A percentile compares a stretch with the other conserved stretches of the same genome.
phyloP scores from a whole-genome alignment of 2,329 filamentous ascomycete genomes.

The Trichoderma oligosporum region DNA sequence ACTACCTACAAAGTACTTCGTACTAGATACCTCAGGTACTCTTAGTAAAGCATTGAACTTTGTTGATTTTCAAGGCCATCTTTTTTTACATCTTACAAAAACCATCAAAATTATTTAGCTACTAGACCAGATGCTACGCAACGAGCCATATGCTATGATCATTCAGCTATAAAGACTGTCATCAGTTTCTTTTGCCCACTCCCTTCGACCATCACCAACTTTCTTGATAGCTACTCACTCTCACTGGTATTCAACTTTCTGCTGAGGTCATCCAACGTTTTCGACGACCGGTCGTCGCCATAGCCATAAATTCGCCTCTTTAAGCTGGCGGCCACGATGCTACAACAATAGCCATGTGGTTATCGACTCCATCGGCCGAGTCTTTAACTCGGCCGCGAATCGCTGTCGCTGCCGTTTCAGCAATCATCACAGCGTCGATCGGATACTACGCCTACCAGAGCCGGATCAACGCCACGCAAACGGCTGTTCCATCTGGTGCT shows the following conservation, averaged over 20 bases:
- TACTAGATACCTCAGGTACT: no score
- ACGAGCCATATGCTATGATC: neutral
- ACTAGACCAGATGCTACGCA: neutral
- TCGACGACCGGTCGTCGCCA: neutral
- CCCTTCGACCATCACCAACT: neutral
- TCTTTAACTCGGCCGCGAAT: slow-evolving; percentile 53
- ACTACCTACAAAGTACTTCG: no score
- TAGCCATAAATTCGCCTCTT: neutral
- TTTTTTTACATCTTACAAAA: neutral
- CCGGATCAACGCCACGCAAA: slow-evolving; percentile 27
- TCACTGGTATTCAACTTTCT: neutral
- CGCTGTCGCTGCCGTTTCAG: slow-evolving; percentile 53
- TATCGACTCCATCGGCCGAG: slow-evolving; percentile 48
- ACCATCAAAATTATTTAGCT: neutral
- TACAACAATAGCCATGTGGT: slow-evolving; percentile 43
- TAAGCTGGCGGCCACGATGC: slow-evolving; percentile 31
- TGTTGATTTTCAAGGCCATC: slow-evolving; percentile 5
- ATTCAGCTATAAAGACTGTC: neutral
- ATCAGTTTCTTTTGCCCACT: no score
- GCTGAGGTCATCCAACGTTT: neutral
- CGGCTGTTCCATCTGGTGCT: slow-evolving; percentile 26
- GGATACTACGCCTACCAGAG: slow-evolving; percentile 56
- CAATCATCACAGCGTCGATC: slow-evolving; percentile 53
- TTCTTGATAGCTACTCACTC: neutral
- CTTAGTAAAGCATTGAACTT: no score